Base-by-base conservation (phyloP, 2,329 filamentous ascomycete genomes). In the Diaporthe sp. region DNA sequence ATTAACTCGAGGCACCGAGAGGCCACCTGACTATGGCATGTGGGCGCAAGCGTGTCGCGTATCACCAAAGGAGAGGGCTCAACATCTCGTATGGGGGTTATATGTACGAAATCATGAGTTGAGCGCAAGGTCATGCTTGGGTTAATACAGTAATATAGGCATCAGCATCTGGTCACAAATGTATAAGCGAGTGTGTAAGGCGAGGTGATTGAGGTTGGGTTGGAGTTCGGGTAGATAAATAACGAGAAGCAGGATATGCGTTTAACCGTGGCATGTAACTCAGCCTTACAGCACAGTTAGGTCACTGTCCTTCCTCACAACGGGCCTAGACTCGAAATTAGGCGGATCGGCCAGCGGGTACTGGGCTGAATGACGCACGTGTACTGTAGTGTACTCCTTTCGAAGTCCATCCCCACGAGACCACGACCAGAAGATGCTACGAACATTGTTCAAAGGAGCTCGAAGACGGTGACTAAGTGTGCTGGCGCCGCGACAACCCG, bases 391-490 rank as follows among this genome's bases (percentile, higher is more conserved):
- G 19, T 55, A n/a, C 58, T 68, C 49, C 61, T 39, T 61, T 59
- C 31, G 34, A 39, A 22, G 42, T 22, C 5, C 61, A 22, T 39
- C 25, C 9, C 25, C 70, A 61, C 61, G 37, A 75, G 68, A 57
- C 61, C 59, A 58, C 34, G 61, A 34, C 49, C 77, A 65, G 44
- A 74, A 74, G 62, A 87, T 87, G 86, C 79, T 86, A 75, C 82
- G 82, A 80, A 79, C 77, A 73, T 68, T 80, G 46, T 80, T 86
- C 77, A 85, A 82, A 74, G 80, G 81, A 49, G 77, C 82, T 76
- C 83, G 85, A 80, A 80, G 83, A 81, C 82, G 85, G 85, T 87
- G 86, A 87, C 85, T 87, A 79, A 79, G 82, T 77, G 80, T 79
- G 73, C 86, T 87, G 85, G 82, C 86, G 13, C 82, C 85, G 49